Evolutionary conservation across 345 rosid genomes (phyloP).

Genomic region (Erucastrum elatum): DNA sequence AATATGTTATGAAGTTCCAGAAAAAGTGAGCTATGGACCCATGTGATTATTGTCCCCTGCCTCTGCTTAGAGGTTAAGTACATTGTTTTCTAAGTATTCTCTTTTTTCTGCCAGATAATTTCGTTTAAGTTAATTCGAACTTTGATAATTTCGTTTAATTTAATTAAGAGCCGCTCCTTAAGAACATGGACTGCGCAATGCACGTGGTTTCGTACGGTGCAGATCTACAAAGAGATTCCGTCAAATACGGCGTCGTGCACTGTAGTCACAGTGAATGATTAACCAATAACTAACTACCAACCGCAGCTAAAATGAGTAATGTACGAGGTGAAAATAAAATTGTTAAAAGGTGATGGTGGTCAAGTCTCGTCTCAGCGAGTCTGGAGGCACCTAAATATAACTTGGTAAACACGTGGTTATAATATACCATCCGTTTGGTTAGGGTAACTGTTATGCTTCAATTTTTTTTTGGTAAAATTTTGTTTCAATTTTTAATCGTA

Average conservation of each 20-base stretch:
- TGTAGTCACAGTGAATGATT: neutral
- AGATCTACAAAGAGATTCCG: constrained; percentile 30
- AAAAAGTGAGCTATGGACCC: constrained; percentile 35
- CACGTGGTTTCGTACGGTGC: constrained; percentile 37
- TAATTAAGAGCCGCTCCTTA: constrained; percentile 24
- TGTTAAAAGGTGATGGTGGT: neutral
- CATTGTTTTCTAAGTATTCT: neutral
- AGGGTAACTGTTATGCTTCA: neutral
- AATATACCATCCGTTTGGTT: neutral
- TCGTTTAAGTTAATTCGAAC: neutral
- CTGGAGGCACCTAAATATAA: neutral
- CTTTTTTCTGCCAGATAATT: constrained; percentile 3
- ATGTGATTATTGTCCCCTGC: constrained; percentile 40
- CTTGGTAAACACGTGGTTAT: neutral
- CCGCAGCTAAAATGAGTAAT: constrained; percentile 2
- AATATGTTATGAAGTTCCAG: neutral
- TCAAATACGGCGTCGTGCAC: constrained; percentile 30
- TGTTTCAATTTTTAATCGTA: neutral
- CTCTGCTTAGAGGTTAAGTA: constrained; percentile 36
- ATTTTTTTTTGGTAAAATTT: no score
- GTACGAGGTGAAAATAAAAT: constrained; percentile 3
- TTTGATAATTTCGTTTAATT: constrained; percentile 10
- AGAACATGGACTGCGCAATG: constrained; percentile 29
- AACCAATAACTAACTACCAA: constrained; percentile 8
- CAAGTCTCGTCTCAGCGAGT: neutral